Evolutionary conservation across 768 basidiomycete species (phyloP).

Genomic region (Trametes cinnabarina): DNA sequence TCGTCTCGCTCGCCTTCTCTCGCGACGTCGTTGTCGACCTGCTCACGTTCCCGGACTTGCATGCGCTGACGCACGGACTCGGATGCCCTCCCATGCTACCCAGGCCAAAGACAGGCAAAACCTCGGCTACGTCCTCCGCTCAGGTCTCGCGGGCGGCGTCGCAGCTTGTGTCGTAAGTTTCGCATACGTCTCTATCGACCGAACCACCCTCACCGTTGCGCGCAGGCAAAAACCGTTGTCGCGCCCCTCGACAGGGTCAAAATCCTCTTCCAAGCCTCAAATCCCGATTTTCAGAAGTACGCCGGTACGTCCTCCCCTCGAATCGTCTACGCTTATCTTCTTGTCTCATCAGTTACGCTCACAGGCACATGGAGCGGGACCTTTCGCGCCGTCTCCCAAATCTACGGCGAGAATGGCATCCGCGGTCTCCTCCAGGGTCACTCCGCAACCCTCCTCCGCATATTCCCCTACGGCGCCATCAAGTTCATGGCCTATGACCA

Average conservation of each 20-base stretch:
- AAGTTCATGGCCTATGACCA: constrained; percentile 97
- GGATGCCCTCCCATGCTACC: constrained; percentile 61
- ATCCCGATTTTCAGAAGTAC: constrained; percentile 92
- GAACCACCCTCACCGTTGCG: constrained; percentile 10
- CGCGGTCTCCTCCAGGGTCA: constrained; percentile 93
- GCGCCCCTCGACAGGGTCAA: constrained; percentile 98
- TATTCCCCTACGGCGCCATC: constrained; percentile 96
- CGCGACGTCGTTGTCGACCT: background rate
- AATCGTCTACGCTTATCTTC: constrained; percentile 6
- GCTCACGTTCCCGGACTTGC: background rate
- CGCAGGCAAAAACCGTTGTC: constrained; percentile 88
- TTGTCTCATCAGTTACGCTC: constrained; percentile 28
- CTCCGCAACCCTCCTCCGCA: constrained; percentile 88
- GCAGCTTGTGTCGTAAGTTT: constrained; percentile 87
- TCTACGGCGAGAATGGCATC: constrained; percentile 65
- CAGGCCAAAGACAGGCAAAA: constrained; percentile 27
- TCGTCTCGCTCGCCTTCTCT: background rate
- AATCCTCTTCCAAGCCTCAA: constrained; percentile 96
- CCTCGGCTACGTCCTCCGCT: constrained; percentile 49
- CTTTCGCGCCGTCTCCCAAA: constrained; percentile 69
- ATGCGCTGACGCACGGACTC: constrained; percentile 22
- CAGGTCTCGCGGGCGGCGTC: constrained; percentile 88
- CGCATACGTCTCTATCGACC: constrained; percentile 4
- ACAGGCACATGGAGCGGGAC: constrained; percentile 80
- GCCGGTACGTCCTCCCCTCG: constrained; percentile 62